These are phyloP conservation scores for Hypoxylon intermedium DNA, from an alignment of 495 filamentous ascomycete species.

Conservation along the genomic window DNA sequence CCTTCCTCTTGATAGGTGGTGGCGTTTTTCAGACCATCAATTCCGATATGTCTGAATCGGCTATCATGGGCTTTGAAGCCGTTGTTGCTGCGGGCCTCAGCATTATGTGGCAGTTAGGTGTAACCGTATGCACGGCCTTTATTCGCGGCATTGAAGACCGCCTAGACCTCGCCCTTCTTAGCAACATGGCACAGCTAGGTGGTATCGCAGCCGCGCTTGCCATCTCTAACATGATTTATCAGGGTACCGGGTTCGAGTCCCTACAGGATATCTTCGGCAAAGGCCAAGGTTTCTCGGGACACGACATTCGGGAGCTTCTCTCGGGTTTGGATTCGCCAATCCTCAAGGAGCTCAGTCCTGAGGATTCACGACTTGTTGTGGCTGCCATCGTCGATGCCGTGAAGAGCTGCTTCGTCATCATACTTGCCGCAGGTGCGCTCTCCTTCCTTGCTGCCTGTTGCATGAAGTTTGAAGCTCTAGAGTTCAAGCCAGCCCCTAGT, in stretches of 20 bases:
- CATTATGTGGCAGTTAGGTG: conserved; percentile 55
- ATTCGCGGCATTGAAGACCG: conserved; percentile 48
- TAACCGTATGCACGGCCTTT: conserved; percentile 60
- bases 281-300: conserved; percentile 13
- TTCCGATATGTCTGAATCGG: conserved; percentile 35
- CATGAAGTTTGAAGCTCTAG: conserved; percentile 26
- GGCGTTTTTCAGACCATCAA: conserved; percentile 58
- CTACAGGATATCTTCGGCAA: conserved; percentile 46
- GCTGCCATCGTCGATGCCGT: conserved; percentile 9
- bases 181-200: conserved; percentile 59
- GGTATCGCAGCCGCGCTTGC: conserved; percentile 61
- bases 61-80: conserved; percentile 60
- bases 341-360: conserved; percentile 37
- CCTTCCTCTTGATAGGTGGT: conserved; percentile 56
- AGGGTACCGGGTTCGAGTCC: conserved; percentile 51
- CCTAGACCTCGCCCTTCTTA: conserved; percentile 58
- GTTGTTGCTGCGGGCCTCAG: conserved; percentile 59
- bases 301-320: conserved; percentile 52
- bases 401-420: conserved; percentile 6
- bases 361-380: conserved; percentile 7
- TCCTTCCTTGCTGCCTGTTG: conserved; percentile 9
- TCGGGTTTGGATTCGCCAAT: conserved; percentile 51
- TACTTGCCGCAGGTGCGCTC: conserved; percentile 4
- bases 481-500: conserved; percentile 3
- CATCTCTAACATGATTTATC: conserved; percentile 62